Evolutionary conservation across 306 rosid species (phyloP).

Genomic region (Sesbania bispinosa): DNA sequence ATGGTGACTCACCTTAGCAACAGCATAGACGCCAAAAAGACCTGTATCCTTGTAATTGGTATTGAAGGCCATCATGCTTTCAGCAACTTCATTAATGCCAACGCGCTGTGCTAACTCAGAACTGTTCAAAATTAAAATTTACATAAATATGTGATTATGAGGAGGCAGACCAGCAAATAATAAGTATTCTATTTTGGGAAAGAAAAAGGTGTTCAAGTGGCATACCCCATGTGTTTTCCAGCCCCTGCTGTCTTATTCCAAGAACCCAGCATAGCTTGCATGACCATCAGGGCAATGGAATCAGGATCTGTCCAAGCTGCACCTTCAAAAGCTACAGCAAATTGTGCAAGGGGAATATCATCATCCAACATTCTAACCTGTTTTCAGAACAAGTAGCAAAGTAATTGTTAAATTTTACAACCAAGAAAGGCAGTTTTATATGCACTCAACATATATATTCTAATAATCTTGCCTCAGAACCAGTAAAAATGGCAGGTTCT

Average conservation of each 20-base stretch:
- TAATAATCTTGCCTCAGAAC: slow-evolving; percentile 47
- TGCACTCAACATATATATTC: not conserved
- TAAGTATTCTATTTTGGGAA: not conserved
- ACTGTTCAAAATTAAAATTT: slow-evolving; percentile 14
- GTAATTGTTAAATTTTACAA: not conserved
- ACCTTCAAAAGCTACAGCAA: slow-evolving; percentile 76
- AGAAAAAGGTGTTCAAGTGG: not conserved
- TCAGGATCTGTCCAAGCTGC: slow-evolving; percentile 96
- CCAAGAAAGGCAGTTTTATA: not conserved
- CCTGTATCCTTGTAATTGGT: slow-evolving; percentile 26
- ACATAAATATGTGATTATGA: not conserved
- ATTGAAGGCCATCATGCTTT: slow-evolving; percentile 32
- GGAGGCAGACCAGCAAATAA: not conserved
- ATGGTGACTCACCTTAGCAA: slow-evolving; percentile 21
- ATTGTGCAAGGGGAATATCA: slow-evolving; percentile 74
- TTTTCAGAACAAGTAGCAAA: not conserved
- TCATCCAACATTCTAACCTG: slow-evolving; percentile 86
- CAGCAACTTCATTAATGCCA: slow-evolving; percentile 33
- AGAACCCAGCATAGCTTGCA: slow-evolving; percentile 86
- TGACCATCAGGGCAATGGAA: slow-evolving; percentile 78
- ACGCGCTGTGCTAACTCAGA: slow-evolving; percentile 28
- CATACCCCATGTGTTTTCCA: slow-evolving; percentile 93
- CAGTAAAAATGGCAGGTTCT: slow-evolving; percentile 71
- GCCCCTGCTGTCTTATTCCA: slow-evolving; percentile 73
- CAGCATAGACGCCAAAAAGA: slow-evolving; percentile 29